Evolutionary conservation across 495 filamentous ascomycete species (phyloP).

Genomic region (Apiosordaria backusii): DNA sequence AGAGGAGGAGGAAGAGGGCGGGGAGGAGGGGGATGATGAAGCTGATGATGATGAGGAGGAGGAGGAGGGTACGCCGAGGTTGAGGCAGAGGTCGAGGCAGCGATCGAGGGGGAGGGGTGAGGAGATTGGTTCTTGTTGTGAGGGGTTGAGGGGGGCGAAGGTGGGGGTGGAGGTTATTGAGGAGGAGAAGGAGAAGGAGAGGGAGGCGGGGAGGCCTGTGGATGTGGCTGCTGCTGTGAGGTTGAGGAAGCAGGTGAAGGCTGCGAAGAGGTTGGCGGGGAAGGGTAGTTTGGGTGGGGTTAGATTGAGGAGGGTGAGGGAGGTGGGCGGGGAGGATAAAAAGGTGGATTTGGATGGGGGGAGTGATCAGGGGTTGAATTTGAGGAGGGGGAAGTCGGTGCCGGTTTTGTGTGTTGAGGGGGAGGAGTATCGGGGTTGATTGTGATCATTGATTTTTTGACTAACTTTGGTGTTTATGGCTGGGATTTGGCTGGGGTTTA

Average conservation of each 20-base stretch:
- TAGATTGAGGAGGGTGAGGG: conserved; percentile 4
- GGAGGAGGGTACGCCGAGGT: conserved; percentile 4
- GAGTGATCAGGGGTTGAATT: background rate
- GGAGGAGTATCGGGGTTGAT: background rate
- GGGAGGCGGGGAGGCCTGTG: conserved; percentile 20
- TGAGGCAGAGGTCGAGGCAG: conserved; percentile 2
- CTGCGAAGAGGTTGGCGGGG: conserved; percentile 11
- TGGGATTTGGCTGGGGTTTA: background rate
- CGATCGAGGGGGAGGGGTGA: conserved; percentile 21
- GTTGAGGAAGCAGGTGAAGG: conserved; percentile 34
- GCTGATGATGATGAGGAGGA: conserved; percentile 1
- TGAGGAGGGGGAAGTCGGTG: background rate
- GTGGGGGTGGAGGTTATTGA: conserved; percentile 19
- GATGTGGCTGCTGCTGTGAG: conserved; percentile 29
- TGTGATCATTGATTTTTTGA: background rate
- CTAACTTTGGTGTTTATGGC: background rate
- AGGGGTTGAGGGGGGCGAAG: conserved; percentile 33
- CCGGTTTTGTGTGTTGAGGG: conserved; percentile 4
- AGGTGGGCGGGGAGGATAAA: background rate
- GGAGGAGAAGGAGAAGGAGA: conserved; percentile 18
- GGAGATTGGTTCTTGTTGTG: conserved; percentile 27
- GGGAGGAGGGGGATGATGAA: background rate
- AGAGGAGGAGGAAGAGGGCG: background rate
- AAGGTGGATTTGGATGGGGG: background rate
- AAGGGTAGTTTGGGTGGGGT: background rate